Base-by-base conservation (phyloP, 208 protist genomes). In the Leishmania martiniquensis region DNA sequence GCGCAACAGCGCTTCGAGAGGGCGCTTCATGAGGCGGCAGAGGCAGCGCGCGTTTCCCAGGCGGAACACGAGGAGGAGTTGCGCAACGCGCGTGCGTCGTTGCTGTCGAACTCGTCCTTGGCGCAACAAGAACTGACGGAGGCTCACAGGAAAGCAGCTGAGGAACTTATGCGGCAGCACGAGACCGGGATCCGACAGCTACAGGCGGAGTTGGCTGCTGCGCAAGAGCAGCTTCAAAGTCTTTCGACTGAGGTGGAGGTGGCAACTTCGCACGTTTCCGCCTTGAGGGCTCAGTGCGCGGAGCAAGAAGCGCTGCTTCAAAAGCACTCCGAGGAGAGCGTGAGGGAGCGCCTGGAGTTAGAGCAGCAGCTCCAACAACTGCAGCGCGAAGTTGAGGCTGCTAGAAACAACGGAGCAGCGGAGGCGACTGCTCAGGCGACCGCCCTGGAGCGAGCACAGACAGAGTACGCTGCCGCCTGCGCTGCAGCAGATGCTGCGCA, bases 341-440 rank as follows among this genome's bases (percentile, higher is more conserved):
- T 80, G 29, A 39, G 12, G 7, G 63, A 80, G 67, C 69, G 85
- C 22, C 77, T 69, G 1, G 77, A 89, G 52, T 37, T 84, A 62
- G 72, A 85, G 44, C 85, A 78, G 15, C 51, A 83, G 39, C 76
- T 87, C 1, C 75, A 75, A 4, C 63, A 82, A 68, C 72, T 84
- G 42, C 49, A 60, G n/a, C 52, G 15, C 6, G 70, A 89, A 44
- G 54, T 87, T 13, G 78, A 82, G 1, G 72, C 69, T 7, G 51
- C 51, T 52, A 66, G 76, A 17, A 69, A 52, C 25, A 65, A 39
- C 52, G 42, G 47, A 7, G 54, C 69, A 37, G 37, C 70, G 52
- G 81, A 78, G 45, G 75, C 57, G 2, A 74, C 49, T 1, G 80
- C 63, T 52, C 82, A 76, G 55, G 55, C 47, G 47, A 59, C 63